These are phyloP conservation scores for Neurospora africana DNA, from an alignment of 495 filamentous ascomycete species.

Conservation along the genomic window DNA sequence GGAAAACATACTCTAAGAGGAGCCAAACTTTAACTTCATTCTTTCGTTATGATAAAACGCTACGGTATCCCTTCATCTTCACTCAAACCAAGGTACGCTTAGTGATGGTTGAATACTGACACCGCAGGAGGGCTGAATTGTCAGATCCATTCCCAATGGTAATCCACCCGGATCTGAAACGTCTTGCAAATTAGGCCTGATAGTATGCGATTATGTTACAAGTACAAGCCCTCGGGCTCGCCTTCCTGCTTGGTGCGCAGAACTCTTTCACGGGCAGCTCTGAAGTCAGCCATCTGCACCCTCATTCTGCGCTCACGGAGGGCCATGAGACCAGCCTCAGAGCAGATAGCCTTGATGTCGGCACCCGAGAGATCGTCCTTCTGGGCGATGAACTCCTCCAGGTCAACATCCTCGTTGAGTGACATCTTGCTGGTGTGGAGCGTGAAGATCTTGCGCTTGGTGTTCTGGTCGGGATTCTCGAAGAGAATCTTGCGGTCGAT, in stretches of 20 bases:
- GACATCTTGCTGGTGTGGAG: slow-evolving; percentile 99
- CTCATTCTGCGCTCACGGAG: slow-evolving; percentile 93
- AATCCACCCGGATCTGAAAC: neutral
- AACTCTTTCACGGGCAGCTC: slow-evolving; percentile 82
- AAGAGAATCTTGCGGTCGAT: slow-evolving; percentile 99
- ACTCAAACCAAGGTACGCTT: neutral
- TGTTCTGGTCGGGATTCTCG: slow-evolving; percentile 97
- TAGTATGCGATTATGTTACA: slow-evolving; percentile 48
- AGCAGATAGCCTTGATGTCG: slow-evolving; percentile 98
- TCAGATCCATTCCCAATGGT: neutral
- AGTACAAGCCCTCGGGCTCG: slow-evolving; percentile 95
- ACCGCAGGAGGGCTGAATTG: neutral
- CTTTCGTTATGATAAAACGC: neutral
- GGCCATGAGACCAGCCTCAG: slow-evolving; percentile 91
- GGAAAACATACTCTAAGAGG: neutral
- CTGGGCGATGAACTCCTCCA: slow-evolving; percentile 96
- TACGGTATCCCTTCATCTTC: neutral
- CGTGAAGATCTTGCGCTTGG: slow-evolving; percentile 99
- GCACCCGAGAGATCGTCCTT: slow-evolving; percentile 97
- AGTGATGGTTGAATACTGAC: neutral
- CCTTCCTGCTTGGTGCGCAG: slow-evolving; percentile 98
- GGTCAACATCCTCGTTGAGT: slow-evolving; percentile 83
- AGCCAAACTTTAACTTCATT: neutral
- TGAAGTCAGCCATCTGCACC: slow-evolving; percentile 98
- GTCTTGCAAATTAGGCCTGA: neutral